These are phyloP conservation scores for Fagus crenata DNA, from an alignment of 306 rosid species.

Conservation along the genomic window DNA sequence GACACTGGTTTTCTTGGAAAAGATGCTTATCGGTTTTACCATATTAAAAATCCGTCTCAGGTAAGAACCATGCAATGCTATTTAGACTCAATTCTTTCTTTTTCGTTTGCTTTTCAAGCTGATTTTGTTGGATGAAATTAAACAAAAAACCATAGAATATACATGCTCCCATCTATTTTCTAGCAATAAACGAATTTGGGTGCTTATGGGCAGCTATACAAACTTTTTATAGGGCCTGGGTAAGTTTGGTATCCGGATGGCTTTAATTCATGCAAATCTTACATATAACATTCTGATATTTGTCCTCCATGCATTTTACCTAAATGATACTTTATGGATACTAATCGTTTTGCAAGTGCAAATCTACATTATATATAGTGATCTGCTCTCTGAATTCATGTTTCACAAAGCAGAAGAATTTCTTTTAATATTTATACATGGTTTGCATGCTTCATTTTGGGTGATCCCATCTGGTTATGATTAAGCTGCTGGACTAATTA, in stretches of 20 bases:
- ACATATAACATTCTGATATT: neutral
- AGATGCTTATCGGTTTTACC: constrained; percentile 58
- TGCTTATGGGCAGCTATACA: neutral
- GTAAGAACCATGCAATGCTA: constrained; percentile 34
- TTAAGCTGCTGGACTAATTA: neutral
- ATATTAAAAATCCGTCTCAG: constrained; percentile 68
- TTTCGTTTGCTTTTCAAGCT: neutral
- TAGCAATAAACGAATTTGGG: neutral
- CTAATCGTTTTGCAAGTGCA: neutral
- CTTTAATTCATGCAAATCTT: neutral
- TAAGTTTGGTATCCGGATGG: too few relatives aligned
- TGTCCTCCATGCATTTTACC: neutral
- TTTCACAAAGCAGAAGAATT: neutral
- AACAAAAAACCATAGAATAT: neutral
- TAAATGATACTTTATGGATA: neutral
- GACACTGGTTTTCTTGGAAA: constrained; percentile 43
- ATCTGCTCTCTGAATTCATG: neutral
- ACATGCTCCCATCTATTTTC: neutral
- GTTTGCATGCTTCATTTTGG: neutral
- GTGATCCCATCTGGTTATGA: neutral
- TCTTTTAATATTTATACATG: neutral
- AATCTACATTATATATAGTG: neutral
- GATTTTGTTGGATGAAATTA: neutral
- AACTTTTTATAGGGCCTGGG: too few relatives aligned
- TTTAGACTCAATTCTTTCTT: constrained; percentile 17